Base-by-base conservation (phyloP, 139 green algal species). In the Micractinium sp. region DNA sequence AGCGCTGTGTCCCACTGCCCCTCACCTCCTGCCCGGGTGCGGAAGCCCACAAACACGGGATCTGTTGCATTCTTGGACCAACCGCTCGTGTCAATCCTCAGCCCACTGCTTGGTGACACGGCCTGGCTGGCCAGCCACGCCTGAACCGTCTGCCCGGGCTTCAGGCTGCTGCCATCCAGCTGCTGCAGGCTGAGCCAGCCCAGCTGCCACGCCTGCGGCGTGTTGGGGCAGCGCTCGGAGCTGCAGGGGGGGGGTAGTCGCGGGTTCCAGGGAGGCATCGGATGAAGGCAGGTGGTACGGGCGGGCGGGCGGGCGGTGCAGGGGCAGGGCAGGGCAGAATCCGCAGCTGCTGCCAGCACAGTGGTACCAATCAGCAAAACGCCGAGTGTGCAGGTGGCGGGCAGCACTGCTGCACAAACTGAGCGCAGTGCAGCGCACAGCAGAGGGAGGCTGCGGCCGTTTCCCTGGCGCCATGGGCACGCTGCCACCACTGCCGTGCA, bases 141-240 rank as follows among this genome's bases (percentile, higher is more conserved):
- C 1, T 76, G 69, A 15, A 76, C 69, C 25, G 69, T 35, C 69
- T 76, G 25, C 3, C 69, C 69, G 5, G 69, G 69, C 12, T 23
- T 2, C 25, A 76, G 69, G 23, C 69, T 76, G 69, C 25, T 35
- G 69, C 20, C 69, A 27, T 76, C 27, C 20, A 36, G 69, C 25
- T 76, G 69, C 69, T 76, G 69, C 69, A 76, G 3, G 25, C 3
- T 36, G 3, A 35, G 27, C 69, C 69, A 76, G 69, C 69, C 69
- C 69, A 76, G 69, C 76, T 82, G 76, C 76, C 76, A 82, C 22
- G 76, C 25, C 38, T 81, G 75, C 16, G 75, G 35, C 18, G 75
- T 81, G 75, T 53, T 82, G 76, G 39, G 39, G 76, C 76, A 82
- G 76, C 76, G 76, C 18, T 27, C 36, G 38, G 36, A 19, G 38